These are phyloP conservation scores for Pseudognaphalium luteoalbum DNA, from an alignment of 129 eudicot genomes.

Conservation along the genomic window DNA sequence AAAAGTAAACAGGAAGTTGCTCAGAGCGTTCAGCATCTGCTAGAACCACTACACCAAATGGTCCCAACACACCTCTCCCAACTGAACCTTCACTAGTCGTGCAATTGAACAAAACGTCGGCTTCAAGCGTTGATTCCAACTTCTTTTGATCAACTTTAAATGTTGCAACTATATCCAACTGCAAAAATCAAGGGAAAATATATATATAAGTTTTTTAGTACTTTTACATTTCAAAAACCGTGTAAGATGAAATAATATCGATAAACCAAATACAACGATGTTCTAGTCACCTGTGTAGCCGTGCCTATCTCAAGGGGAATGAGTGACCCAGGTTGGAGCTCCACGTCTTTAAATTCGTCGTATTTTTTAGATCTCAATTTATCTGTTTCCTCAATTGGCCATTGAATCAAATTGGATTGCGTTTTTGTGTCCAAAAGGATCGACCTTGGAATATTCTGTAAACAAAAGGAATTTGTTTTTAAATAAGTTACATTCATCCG, in stretches of 20 bases:
- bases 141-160: conserved; percentile 62
- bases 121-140: conserved; percentile 45
- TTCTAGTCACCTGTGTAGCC: conserved; percentile 60
- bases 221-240: neutral
- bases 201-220: too few species aligned
- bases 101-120: conserved; percentile 63
- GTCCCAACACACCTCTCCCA: conserved; percentile 70
- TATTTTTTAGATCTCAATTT: conserved; percentile 42
- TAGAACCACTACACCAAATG: conserved; percentile 78
- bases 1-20: conserved; percentile 78
- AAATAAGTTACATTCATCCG: neutral
- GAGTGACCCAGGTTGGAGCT: conserved; percentile 74
- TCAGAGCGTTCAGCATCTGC: conserved; percentile 67
- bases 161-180: conserved; percentile 74
- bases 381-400: conserved; percentile 89
- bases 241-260: neutral
- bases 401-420: conserved; percentile 66
- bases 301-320: conserved; percentile 55
- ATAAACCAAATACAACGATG: neutral
- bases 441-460: conserved; percentile 78
- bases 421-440: conserved; percentile 68
- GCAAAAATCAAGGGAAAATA: conserved; percentile 11
- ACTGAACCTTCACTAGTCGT: conserved; percentile 62
- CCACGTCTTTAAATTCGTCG: conserved; percentile 46
- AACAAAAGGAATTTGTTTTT: neutral